These are phyloP conservation scores for Ogataea allantospora DNA, from an alignment of 805 yeast genomes.

Conservation along the genomic window DNA sequence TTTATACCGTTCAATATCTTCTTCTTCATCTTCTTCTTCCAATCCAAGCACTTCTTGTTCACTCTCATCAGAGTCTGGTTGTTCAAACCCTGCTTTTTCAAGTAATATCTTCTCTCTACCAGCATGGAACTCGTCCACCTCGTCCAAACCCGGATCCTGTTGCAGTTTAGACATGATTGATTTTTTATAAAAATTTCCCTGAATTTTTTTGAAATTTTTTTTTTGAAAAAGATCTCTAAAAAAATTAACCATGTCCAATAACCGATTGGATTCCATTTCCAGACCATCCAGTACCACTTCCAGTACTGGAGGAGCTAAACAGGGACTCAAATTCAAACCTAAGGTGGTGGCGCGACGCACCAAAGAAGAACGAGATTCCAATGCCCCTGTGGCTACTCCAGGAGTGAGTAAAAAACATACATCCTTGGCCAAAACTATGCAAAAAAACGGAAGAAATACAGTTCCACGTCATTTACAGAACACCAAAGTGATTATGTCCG, in stretches of 20 bases:
- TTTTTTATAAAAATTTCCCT: neutral
- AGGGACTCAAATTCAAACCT: slow-evolving; percentile 76
- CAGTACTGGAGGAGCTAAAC: slow-evolving; percentile 32
- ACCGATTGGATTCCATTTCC: slow-evolving; percentile 10
- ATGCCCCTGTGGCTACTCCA: slow-evolving; percentile 49
- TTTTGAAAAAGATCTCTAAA: neutral
- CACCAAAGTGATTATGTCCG: slow-evolving; percentile 67
- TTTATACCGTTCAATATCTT: slow-evolving; percentile 34
- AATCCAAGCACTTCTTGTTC: slow-evolving; percentile 35
- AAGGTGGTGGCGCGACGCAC: slow-evolving; percentile 82
- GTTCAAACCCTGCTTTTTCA: slow-evolving; percentile 50
- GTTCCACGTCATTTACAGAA: slow-evolving; percentile 36
- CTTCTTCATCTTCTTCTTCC: slow-evolving; percentile 41
- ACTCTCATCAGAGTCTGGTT: slow-evolving; percentile 28
- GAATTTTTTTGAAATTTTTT: slow-evolving; percentile 13
- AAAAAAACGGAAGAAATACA: slow-evolving; percentile 30
- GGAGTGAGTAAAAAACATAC: slow-evolving; percentile 37
- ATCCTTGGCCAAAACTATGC: slow-evolving; percentile 36
- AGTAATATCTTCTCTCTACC: slow-evolving; percentile 56
- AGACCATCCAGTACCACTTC: slow-evolving; percentile 10
- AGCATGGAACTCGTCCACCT: slow-evolving; percentile 66
- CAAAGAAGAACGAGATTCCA: slow-evolving; percentile 78
- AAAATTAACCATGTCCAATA: slow-evolving; percentile 3
- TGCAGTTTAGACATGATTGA: slow-evolving; percentile 2
- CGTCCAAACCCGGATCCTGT: slow-evolving; percentile 52